Conservation (phyloP, 2,329 filamentous ascomycete genomes). For the Stachybotrys chartarum region DNA sequence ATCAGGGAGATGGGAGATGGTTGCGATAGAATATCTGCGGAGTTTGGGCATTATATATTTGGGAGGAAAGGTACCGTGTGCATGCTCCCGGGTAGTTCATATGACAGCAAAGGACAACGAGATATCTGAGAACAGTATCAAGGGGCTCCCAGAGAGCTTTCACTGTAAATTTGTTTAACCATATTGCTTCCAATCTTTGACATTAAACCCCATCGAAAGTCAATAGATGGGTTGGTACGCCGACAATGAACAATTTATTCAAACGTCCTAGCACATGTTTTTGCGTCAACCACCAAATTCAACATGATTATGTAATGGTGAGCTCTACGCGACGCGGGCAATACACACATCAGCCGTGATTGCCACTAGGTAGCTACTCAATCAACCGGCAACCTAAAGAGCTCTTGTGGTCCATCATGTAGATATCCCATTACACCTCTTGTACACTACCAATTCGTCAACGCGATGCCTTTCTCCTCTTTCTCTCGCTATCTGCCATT, state of each 20-base stretch:
- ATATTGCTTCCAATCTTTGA: no score
- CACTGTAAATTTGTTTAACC: no score
- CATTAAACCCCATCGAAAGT: no score
- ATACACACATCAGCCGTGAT: no score
- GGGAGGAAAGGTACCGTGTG: background rate
- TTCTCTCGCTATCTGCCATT: constrained; percentile 49
- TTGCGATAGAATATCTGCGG: background rate
- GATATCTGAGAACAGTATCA: no score
- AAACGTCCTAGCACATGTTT: no score
- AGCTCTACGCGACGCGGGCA: background rate
- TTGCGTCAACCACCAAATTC: background rate
- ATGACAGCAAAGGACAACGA: background rate
- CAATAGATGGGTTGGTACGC: no score
- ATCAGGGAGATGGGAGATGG: background rate
- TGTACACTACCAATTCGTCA: background rate
- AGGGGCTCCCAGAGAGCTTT: no score
- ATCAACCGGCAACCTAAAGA: no score
- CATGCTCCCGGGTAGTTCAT: background rate
- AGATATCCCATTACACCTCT: background rate
- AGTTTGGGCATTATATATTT: background rate
- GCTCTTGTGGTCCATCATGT: no score
- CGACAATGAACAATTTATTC: no score
- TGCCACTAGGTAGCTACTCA: no score
- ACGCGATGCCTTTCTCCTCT: constrained; percentile 27
- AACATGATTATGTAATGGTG: background rate